A percentile compares a stretch with the other conserved stretches of the same genome.
These are phyloP conservation scores for Penicillium sp. DNA, from an alignment of 2,329 filamentous ascomycete species.

Conservation along the genomic window DNA sequence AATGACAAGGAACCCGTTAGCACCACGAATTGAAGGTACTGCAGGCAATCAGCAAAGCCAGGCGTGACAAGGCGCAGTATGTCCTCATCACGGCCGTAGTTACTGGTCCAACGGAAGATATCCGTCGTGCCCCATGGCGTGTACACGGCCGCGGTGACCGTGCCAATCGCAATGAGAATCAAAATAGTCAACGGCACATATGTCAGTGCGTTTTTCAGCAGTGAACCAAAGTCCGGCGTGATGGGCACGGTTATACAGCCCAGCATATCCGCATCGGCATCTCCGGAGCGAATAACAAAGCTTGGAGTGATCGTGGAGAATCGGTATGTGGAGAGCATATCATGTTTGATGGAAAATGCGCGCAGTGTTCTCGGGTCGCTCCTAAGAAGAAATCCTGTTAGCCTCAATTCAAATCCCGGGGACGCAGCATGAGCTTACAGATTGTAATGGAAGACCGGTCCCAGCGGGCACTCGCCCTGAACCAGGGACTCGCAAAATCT, in stretches of 20 bases:
- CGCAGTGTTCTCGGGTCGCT: slow-evolving; percentile 59
- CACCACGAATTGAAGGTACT: slow-evolving; percentile 92
- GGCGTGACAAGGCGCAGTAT: slow-evolving; percentile 89
- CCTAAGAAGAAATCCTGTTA: slow-evolving; percentile 19
- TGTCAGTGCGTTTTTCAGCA: slow-evolving; percentile 67
- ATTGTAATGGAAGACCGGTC: slow-evolving; percentile 67
- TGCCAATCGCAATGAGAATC: slow-evolving; percentile 77
- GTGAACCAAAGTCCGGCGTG: slow-evolving; percentile 75
- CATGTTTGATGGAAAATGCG: slow-evolving; percentile 70
- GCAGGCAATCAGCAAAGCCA: slow-evolving; percentile 92
- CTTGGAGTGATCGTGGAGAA: slow-evolving; percentile 80
- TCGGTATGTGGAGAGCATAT: slow-evolving; percentile 79
- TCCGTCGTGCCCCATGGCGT: slow-evolving; percentile 94
- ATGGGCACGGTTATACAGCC: slow-evolving; percentile 81
- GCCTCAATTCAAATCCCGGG: background rate
- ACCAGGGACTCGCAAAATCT: slow-evolving; percentile 67
- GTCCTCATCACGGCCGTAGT: slow-evolving; percentile 93
- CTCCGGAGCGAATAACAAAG: slow-evolving; percentile 74
- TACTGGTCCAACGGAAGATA: slow-evolving; percentile 94
- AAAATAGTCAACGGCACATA: slow-evolving; percentile 79
- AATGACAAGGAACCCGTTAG: slow-evolving; percentile 85
- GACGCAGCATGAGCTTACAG: slow-evolving; percentile 38
- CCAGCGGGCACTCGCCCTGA: slow-evolving; percentile 70
- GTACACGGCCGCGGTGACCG: slow-evolving; percentile 78
- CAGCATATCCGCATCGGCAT: slow-evolving; percentile 62